Evolutionary conservation across 345 rosid genomes (phyloP).

Genomic region (Brassica cretica): DNA sequence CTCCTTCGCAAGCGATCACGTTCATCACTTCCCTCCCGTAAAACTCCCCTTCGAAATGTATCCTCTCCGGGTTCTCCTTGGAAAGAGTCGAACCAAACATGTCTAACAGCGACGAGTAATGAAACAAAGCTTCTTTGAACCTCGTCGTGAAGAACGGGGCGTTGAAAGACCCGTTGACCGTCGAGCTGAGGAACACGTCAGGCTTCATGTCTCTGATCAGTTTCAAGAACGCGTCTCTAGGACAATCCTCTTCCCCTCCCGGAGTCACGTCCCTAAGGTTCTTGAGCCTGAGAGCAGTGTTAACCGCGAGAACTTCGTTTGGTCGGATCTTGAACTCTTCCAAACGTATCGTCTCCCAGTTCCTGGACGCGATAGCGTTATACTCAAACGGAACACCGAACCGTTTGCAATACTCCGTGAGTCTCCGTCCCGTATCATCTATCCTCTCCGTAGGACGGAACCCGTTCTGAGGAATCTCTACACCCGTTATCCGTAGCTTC

Average conservation of each 20-base stretch:
- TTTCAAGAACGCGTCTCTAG: constrained; percentile 55
- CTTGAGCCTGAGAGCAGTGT: constrained; percentile 45
- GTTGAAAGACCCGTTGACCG: constrained; percentile 62
- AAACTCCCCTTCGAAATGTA: constrained; percentile 59
- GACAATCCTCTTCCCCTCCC: constrained; percentile 47
- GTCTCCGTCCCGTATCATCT: constrained; percentile 70
- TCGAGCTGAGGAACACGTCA: constrained; percentile 50
- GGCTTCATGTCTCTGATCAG: constrained; percentile 67
- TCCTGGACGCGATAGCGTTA: constrained; percentile 54
- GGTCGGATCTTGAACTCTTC: constrained; percentile 63
- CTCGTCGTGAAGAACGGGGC: constrained; percentile 76
- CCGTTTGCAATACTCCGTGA: constrained; percentile 65
- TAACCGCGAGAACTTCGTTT: constrained; percentile 68
- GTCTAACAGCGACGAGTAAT: constrained; percentile 68
- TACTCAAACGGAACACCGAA: constrained; percentile 78
- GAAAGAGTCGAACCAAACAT: constrained; percentile 52
- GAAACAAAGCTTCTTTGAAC: constrained; percentile 77
- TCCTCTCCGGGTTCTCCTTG: constrained; percentile 53
- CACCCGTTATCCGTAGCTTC: constrained; percentile 77
- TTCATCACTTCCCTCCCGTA: constrained; percentile 66
- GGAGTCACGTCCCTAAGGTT: constrained; percentile 66
- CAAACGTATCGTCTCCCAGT: constrained; percentile 69
- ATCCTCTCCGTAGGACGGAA: constrained; percentile 66
- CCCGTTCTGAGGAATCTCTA: constrained; percentile 79
- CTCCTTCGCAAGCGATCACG: constrained; percentile 79